phyloP scores from a whole-genome alignment of 192 early-diverging fungal genomes.

The Rhizoclosmatium sp. region DNA sequence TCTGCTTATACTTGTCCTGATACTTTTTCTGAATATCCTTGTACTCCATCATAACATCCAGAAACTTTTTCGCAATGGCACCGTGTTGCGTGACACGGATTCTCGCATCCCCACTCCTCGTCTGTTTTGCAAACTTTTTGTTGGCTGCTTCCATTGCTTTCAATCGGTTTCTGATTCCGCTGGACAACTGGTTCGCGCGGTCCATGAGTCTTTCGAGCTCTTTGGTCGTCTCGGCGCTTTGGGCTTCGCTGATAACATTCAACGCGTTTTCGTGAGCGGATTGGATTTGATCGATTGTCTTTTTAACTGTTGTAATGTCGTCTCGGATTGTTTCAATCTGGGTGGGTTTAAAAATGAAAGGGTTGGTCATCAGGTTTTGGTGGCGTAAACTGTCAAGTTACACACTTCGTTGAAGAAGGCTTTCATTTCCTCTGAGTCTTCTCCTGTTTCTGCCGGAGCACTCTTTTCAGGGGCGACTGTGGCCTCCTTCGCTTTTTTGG shows the following conservation, averaged over 20 bases:
- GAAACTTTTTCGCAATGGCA: slow-evolving; percentile 58
- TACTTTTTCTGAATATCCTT: slow-evolving; percentile 81
- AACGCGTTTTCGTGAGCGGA: slow-evolving; percentile 56
- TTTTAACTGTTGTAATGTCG: slow-evolving; percentile 50
- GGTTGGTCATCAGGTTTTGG: background rate
- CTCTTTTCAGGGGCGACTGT: background rate
- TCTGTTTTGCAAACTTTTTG: slow-evolving; percentile 52
- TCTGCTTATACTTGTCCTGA: slow-evolving; percentile 82
- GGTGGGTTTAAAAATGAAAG: background rate
- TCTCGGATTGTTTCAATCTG: slow-evolving; percentile 54
- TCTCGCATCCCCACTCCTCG: slow-evolving; percentile 44
- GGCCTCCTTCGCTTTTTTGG: background rate
- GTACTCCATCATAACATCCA: slow-evolving; percentile 75
- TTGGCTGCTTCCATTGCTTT: slow-evolving; percentile 64
- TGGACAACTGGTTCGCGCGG: slow-evolving; percentile 51
- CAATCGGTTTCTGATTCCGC: slow-evolving; percentile 51
- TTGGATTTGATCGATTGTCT: slow-evolving; percentile 53
- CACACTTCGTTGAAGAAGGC: slow-evolving; percentile 55
- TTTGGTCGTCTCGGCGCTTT: slow-evolving; percentile 50
- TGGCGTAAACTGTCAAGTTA: background rate
- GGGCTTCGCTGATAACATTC: slow-evolving; percentile 59
- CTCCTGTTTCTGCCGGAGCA: slow-evolving; percentile 19
- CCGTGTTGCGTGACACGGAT: slow-evolving; percentile 59
- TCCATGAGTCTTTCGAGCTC: slow-evolving; percentile 64
- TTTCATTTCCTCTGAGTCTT: slow-evolving; percentile 51